Conservation (phyloP, 331 rosid species). For the Cydonia oblonga region DNA sequence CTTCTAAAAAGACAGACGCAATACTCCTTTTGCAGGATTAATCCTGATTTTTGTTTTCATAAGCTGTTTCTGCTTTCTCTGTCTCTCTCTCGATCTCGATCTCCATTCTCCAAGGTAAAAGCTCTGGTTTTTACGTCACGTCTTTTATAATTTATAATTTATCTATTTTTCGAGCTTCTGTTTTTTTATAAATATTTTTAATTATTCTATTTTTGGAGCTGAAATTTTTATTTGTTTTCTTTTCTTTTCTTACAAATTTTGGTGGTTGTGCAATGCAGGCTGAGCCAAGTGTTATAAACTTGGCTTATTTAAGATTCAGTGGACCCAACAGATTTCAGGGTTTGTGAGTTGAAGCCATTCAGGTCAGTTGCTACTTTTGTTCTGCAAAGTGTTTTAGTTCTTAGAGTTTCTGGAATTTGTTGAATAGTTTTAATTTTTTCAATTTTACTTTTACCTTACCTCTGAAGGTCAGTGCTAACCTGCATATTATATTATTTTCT, state of each 20-base stretch:
- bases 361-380: conserved; percentile 22
- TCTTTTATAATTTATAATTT: background rate
- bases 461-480: background rate
- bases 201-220: background rate
- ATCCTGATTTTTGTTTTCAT: background rate
- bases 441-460: background rate
- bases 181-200: background rate
- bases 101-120: conserved; percentile 1
- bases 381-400: background rate
- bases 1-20: conserved; percentile 1
- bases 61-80: background rate
- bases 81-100: background rate
- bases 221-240: background rate
- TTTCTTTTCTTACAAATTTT: background rate
- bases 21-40: no score
- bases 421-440: background rate
- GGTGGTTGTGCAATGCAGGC: conserved; percentile 21
- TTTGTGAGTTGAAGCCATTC: conserved; percentile 11
- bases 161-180: background rate
- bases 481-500: background rate
- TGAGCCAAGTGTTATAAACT: background rate
- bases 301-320: background rate
- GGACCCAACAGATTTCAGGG: conserved; percentile 3
- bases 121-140: background rate
- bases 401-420: background rate